Conservation (phyloP, 129 eudicot species). For the Flaveria brownii region DNA sequence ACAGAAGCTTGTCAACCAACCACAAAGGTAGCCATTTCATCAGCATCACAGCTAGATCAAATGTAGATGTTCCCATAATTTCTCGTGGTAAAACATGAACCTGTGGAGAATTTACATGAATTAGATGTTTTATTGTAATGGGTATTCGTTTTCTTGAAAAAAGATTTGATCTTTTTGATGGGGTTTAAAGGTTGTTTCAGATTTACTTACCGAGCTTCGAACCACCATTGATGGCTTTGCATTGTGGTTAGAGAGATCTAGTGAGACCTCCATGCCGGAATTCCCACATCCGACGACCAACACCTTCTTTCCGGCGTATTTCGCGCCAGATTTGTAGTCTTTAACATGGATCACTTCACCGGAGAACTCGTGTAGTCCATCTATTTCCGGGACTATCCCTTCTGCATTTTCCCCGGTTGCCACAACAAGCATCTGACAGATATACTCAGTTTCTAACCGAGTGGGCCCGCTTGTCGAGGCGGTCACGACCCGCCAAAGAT, state of each 20-base stretch:
- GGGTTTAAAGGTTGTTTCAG: not conserved
- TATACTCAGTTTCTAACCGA: slow-evolving; percentile 12
- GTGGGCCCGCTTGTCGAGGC: not conserved
- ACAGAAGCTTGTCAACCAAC: slow-evolving; percentile 19
- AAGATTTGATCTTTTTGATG: slow-evolving; percentile 10
- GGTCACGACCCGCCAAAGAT: slow-evolving; percentile 21
- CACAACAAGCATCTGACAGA: slow-evolving; percentile 45
- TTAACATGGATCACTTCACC: slow-evolving; percentile 72
- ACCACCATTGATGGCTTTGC: slow-evolving; percentile 74
- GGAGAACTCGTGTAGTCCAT: slow-evolving; percentile 55
- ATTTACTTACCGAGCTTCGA: slow-evolving; percentile 65
- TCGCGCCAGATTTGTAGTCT: slow-evolving; percentile 71
- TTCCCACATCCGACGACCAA: slow-evolving; percentile 81
- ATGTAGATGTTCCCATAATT: slow-evolving; percentile 18
- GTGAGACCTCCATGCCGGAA: slow-evolving; percentile 87
- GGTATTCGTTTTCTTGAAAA: slow-evolving; percentile 1
- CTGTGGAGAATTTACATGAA: not conserved
- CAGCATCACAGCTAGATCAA: slow-evolving; percentile 21
- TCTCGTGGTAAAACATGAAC: slow-evolving; percentile 17
- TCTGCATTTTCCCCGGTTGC: slow-evolving; percentile 89
- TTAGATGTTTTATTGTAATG: not conserved
- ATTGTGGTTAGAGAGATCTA: slow-evolving; percentile 73
- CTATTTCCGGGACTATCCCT: slow-evolving; percentile 65
- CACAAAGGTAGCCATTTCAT: slow-evolving; percentile 26
- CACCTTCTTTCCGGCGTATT: slow-evolving; percentile 54